Evolutionary conservation across 106 monocot genomes (phyloP).

Genomic region (Dioscorea alata): DNA sequence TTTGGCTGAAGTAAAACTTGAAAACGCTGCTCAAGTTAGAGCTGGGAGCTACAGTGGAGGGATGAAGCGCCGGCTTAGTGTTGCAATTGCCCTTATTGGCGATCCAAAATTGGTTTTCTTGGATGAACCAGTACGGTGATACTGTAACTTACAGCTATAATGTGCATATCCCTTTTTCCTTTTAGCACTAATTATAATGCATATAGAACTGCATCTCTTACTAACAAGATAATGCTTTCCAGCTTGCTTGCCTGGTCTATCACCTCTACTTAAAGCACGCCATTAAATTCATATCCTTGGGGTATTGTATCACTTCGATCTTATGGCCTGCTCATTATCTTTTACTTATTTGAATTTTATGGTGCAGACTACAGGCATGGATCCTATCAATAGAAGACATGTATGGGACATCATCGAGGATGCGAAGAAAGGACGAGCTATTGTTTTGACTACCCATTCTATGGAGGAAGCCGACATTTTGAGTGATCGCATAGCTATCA

Average conservation of each 20-base stretch:
- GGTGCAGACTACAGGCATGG: conserved; percentile 88
- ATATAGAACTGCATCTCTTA: no score
- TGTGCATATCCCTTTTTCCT: neutral
- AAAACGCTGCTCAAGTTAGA: conserved; percentile 55
- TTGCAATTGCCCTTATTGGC: conserved; percentile 85
- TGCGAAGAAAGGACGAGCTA: conserved; percentile 85
- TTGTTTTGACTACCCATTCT: conserved; percentile 91
- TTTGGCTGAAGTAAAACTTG: conserved; percentile 76
- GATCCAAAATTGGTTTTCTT: conserved; percentile 92
- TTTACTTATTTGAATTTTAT: no score
- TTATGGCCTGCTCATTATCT: no score
- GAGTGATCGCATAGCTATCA: conserved; percentile 85
- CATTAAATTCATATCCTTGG: no score
- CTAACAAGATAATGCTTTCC: no score
- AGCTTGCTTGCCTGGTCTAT: no score
- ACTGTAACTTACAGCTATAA: neutral
- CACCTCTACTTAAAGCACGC: no score
- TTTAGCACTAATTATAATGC: neutral
- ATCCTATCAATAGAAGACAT: conserved; percentile 87
- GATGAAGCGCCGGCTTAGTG: conserved; percentile 89
- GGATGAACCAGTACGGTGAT: conserved; percentile 74
- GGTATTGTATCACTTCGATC: no score
- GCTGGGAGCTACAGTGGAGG: conserved; percentile 95
- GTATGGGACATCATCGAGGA: conserved; percentile 97
- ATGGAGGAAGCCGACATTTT: conserved; percentile 98